phyloP scores from a whole-genome alignment of 306 rosid genomes.

The Prunus campanulata region DNA sequence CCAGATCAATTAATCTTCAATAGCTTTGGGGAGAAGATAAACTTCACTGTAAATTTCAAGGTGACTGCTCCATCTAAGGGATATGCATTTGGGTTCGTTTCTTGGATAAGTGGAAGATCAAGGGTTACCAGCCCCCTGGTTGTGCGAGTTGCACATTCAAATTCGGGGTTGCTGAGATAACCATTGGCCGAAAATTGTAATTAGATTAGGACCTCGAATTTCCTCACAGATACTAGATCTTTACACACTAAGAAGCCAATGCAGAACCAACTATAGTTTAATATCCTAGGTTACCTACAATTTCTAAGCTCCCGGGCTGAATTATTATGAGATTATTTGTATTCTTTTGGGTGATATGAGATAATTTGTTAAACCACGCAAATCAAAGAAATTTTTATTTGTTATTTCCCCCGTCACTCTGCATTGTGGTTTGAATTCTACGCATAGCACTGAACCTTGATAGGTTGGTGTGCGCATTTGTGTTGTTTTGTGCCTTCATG shows the following conservation, averaged over 20 bases:
- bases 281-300: conserved; percentile 1
- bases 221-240: conserved; percentile 19
- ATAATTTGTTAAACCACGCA: neutral
- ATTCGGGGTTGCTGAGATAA: conserved; percentile 48
- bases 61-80: conserved; percentile 55
- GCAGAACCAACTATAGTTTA: conserved; percentile 4
- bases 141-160: conserved; percentile 43
- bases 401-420: neutral
- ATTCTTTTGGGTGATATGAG: neutral
- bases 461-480: neutral
- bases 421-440: neutral
- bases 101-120: conserved; percentile 50
- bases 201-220: conserved; percentile 28
- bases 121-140: conserved; percentile 64
- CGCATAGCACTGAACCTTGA: neutral
- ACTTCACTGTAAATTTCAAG: conserved; percentile 56
- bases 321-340: conserved; percentile 7
- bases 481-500: neutral
- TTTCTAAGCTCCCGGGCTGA: neutral
- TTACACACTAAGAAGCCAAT: conserved; percentile 8
- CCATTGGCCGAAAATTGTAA: conserved; percentile 19
- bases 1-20: conserved; percentile 54
- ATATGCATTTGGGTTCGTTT: conserved; percentile 63
- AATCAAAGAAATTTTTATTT: neutral
- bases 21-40: conserved; percentile 52